Evolutionary conservation across 83 land plant species (phyloP), one percentile per base, ranked within the genome.

Genomic region (Larix sibirica): DNA sequence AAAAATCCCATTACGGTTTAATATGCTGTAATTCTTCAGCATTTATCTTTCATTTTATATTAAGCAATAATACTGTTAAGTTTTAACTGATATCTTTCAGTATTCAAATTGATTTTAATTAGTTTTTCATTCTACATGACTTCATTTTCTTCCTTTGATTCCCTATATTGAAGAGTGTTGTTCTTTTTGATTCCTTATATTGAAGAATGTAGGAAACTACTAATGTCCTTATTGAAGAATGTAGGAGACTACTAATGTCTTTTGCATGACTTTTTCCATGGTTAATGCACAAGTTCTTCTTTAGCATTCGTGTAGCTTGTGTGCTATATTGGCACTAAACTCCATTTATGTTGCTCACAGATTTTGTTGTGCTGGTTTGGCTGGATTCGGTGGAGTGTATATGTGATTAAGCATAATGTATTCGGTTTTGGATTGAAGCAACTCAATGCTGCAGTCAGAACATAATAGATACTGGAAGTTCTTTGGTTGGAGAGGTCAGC

Each of bases 111-210:
- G 7, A 70, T 20, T 38, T 44, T 74, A 12, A 47, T 6, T 74
- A 21, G 24, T n/a, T 17, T 74, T 23, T 42, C 17, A 10, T 20
- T 10, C 23, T 24, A 9, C 5, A 44, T 26, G 21, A 47, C 58
- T 44, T 73, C 2, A 4, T 21, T 74, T 10, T 6, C 12, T 23
- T 23, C 28, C 28, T 21, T 26, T 23, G 8, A 18, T 20, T 70
- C 47, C 59, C n/a, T 21, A 42, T 42, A 42, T 74, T 74, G 56
- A 74, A 44, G 75, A 70, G 12, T 70, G 40, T 74, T 74, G 24
- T 44, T 47, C 47, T 28, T 10, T 74, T 10, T 38, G 18, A 18
- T 18, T 70, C 47, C 77, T 40, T 7, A 42, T 42, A 42, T 23
- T 74, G 28, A 28, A 28, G 28, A 28, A 28, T 28, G 28, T 28